Evolutionary conservation across 108 stramenopile genomes (phyloP).

Genomic region (Parietichytrium sp.): DNA sequence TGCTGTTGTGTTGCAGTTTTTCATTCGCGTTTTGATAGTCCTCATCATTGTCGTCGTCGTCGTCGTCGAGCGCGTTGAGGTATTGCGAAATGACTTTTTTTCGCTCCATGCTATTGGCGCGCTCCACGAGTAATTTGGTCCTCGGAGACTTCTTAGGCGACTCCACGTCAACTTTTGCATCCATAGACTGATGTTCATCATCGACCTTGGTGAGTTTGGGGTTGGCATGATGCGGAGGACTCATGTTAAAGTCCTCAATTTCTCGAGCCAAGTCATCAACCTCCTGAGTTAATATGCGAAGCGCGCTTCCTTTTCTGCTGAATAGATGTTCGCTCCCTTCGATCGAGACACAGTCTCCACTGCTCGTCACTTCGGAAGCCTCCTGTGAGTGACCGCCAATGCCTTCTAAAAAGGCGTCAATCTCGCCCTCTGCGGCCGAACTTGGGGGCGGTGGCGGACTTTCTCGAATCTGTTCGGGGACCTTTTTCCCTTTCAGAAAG

Average conservation of each 20-base stretch:
- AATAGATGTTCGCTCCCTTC: neutral
- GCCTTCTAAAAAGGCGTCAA: no score
- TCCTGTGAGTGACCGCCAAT: neutral
- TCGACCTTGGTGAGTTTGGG: neutral
- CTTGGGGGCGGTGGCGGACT: neutral
- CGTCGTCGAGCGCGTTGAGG: neutral
- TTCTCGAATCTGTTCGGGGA: neutral
- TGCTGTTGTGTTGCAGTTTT: neutral
- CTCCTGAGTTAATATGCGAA: conserved; percentile 8
- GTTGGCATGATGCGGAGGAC: neutral
- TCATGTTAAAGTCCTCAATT: neutral
- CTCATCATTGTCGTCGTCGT: neutral
- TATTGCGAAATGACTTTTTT: neutral
- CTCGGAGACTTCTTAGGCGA: neutral
- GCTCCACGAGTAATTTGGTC: neutral
- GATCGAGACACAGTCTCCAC: neutral
- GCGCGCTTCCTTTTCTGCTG: neutral
- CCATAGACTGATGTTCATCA: neutral
- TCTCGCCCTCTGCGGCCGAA: neutral
- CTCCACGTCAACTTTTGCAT: neutral
- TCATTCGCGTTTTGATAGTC: neutral
- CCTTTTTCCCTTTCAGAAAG: neutral
- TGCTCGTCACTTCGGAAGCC: neutral
- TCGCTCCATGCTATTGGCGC: neutral
- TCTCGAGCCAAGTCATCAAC: conserved; percentile 15